Conservation (phyloP, 1,284 basidiomycete species). For the Austroboletus olivaceoglutinosus region DNA sequence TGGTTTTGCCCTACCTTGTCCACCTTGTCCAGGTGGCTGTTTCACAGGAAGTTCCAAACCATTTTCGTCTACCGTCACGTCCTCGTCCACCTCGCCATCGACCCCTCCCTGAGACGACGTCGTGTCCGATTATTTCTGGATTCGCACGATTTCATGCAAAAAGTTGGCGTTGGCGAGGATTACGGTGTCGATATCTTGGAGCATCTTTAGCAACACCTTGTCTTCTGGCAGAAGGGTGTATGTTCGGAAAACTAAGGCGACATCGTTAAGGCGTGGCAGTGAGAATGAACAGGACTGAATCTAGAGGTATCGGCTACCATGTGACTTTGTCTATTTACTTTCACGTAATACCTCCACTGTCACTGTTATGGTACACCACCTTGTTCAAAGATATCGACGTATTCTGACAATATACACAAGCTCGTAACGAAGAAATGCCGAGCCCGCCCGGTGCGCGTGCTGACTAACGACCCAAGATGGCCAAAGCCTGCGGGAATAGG, state of each 20-base stretch:
- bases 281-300: too few species aligned
- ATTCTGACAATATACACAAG: slow-evolving; percentile 44
- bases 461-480: slow-evolving; percentile 86
- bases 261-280: slow-evolving; percentile 13
- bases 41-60: not conserved
- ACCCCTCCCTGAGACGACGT: slow-evolving; percentile 32
- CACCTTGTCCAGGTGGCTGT: too few species aligned
- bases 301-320: slow-evolving; percentile 1
- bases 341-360: slow-evolving; percentile 5
- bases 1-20: slow-evolving; percentile 12
- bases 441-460: slow-evolving; percentile 83
- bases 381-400: not conserved
- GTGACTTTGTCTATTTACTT: slow-evolving; percentile 24
- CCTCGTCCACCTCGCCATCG: slow-evolving; percentile 3
- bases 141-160: slow-evolving; percentile 62
- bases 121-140: slow-evolving; percentile 71
- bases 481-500: slow-evolving; percentile 88
- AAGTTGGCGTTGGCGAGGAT: slow-evolving; percentile 72
- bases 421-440: slow-evolving; percentile 97
- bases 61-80: not conserved
- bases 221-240: slow-evolving; percentile 60
- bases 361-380: slow-evolving; percentile 14
- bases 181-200: slow-evolving; percentile 64
- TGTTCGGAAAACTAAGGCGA: slow-evolving; percentile 30
- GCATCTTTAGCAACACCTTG: slow-evolving; percentile 60